A percentile compares a stretch with the other conserved stretches of the same genome.
These are phyloP conservation scores for Hyphopichia fennica DNA, from an alignment of 1,139 yeast genomes.

Conservation along the genomic window DNA sequence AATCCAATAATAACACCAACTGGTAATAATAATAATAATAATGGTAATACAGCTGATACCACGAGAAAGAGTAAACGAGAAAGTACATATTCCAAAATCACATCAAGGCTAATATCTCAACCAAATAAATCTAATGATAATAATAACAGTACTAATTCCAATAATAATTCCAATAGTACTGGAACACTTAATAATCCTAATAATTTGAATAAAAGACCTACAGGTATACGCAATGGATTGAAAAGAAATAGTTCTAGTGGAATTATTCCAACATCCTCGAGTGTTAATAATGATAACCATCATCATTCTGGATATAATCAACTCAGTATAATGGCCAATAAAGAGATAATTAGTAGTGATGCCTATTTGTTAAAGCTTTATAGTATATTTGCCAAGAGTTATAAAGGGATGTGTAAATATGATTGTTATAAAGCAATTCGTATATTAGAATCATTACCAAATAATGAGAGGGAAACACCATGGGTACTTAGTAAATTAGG, in stretches of 20 bases:
- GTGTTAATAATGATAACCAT: neutral
- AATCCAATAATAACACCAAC: constrained; percentile 1
- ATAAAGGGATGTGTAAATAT: constrained; percentile 62
- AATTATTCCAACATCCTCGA: neutral
- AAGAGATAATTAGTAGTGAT: constrained; percentile 43
- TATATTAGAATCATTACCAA: constrained; percentile 61
- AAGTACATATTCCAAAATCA: constrained; percentile 45
- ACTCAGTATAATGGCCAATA: constrained; percentile 14
- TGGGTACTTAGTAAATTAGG: constrained; percentile 86
- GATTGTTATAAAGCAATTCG: constrained; percentile 83
- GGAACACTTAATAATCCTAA: constrained; percentile 7
- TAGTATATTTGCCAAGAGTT: constrained; percentile 63
- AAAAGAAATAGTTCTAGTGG: constrained; percentile 30
- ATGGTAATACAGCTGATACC: no score
- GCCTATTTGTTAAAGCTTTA: constrained; percentile 52
- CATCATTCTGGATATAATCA: constrained; percentile 1
- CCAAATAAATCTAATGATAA: constrained; percentile 22
- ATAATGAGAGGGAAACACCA: constrained; percentile 68
- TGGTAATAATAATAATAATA: constrained; percentile 5
- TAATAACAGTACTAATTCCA: constrained; percentile 7
- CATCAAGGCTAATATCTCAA: constrained; percentile 54
- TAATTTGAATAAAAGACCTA: constrained; percentile 10
- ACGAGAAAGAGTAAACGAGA: constrained; percentile 21
- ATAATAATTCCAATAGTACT: constrained; percentile 8
- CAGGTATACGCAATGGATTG: constrained; percentile 17